Evolutionary conservation across 1,139 yeast species (phyloP), one percentile per base, ranked within the genome.

Genomic region (Geotrichum aggregatum): DNA sequence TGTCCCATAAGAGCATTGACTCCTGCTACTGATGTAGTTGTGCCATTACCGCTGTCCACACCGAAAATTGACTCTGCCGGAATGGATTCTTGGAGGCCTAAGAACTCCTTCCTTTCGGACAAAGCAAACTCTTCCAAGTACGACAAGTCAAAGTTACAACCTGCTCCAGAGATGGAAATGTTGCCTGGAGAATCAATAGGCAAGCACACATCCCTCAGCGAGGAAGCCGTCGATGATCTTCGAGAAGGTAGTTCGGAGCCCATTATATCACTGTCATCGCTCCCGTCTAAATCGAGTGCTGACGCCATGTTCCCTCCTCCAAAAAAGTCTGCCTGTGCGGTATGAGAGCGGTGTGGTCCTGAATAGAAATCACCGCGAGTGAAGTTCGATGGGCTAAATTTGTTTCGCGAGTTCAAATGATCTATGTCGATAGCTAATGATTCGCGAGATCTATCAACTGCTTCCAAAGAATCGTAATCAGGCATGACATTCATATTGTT

Each of bases 191-290:
- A 73, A 47, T 79, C 85, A 30, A 84, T 66, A 0, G 94, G 94
- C 65, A 86, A 79, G 64, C 95, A 87, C 34, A 92, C 98, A 68
- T 92, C 98, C 64, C 85, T 91, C 54, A 91, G 71, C 0, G 96
- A 85, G 5, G 92, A 82, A 10, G 75, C 73, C 54, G 81, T 83
- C 28, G 89, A 80, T 14, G 85, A 76, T 57, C 91, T 77, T 54
- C 89, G 80, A 14, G 87, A 79, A 0, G 84, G 76, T 1, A 94
- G 94, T 60, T 84, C 84, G 8, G 91, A 84, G 40, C 73, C 56
- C 11, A 54, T 18, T 5, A 48, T 10, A 19, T 44, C 42, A 24
- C 49, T 44, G 21, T 42, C 30, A 28, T 54, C 49, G 18, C 31
- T 40, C 36, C 14, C 36, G 16, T 34, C 36, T 8, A 16, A 2